Percentiles rank a stretch among this genome's conserved stretches.
Conservation (phyloP, 2,329 filamentous ascomycete genomes). For the Verticillium zaregamsianum region DNA sequence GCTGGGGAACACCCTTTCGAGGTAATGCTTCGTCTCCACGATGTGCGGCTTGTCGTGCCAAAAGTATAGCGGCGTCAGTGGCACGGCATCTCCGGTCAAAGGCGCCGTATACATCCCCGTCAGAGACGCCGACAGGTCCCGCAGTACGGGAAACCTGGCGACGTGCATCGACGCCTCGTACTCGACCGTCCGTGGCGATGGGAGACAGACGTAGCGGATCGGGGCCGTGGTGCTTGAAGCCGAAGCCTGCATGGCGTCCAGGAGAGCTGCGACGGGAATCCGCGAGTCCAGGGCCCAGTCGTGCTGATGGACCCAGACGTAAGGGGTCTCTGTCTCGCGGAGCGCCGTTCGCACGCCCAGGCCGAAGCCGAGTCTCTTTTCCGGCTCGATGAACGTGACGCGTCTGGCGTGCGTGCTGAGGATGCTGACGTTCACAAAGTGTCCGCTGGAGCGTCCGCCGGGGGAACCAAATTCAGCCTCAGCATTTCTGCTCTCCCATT, state of each 20-base stretch:
- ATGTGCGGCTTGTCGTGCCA: slow-evolving; percentile 57
- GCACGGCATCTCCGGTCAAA: slow-evolving; percentile 22
- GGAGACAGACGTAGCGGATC: slow-evolving; percentile 49
- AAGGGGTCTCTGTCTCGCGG: slow-evolving; percentile 39
- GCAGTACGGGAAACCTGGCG: slow-evolving; percentile 34
- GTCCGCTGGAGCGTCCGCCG: slow-evolving; percentile 10
- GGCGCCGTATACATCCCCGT: not conserved
- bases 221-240: slow-evolving; percentile 19
- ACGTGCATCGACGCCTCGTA: slow-evolving; percentile 47
- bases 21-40: slow-evolving; percentile 44
- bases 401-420: slow-evolving; percentile 27
- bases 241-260: slow-evolving; percentile 38
- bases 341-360: slow-evolving; percentile 49
- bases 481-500: slow-evolving; percentile 15
- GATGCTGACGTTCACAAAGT: slow-evolving; percentile 18
- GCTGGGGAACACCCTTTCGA: slow-evolving; percentile 43
- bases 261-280: slow-evolving; percentile 38
- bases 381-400: slow-evolving; percentile 46
- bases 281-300: slow-evolving; percentile 46
- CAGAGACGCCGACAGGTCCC: slow-evolving; percentile 34
- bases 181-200: slow-evolving; percentile 45
- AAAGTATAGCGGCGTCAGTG: slow-evolving; percentile 52
- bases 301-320: slow-evolving; percentile 55
- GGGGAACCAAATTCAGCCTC: slow-evolving; percentile 46
- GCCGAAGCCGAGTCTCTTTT: slow-evolving; percentile 45